Conservation (phyloP, 768 basidiomycete species). For the Leccinellum luteum region DNA sequence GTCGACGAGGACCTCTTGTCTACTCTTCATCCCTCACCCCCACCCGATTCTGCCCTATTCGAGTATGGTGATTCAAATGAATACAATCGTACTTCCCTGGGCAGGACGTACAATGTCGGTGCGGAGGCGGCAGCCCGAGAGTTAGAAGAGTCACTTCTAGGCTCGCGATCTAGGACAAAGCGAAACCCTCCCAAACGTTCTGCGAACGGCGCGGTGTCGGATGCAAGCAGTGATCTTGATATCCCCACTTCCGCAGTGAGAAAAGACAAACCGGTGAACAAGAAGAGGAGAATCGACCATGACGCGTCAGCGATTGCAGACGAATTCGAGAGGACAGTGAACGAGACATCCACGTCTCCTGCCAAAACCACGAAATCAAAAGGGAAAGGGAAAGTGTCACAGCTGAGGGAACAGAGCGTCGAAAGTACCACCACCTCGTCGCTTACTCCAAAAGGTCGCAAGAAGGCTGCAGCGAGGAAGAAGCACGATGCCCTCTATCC, state of each 20-base stretch:
- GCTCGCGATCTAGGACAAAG: constrained; percentile 36
- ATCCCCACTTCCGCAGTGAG: constrained; percentile 31
- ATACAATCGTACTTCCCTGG: constrained; percentile 22
- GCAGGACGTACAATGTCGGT: constrained; percentile 23
- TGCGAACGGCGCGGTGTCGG: constrained; percentile 48
- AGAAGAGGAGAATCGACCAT: constrained; percentile 62
- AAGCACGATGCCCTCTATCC: constrained; percentile 50
- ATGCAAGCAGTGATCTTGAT: constrained; percentile 59
- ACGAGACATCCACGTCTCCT: constrained; percentile 38
- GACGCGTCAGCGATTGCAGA: constrained; percentile 39
- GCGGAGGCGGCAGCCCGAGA: constrained; percentile 59
- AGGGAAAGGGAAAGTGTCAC: constrained; percentile 50
- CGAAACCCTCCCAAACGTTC: constrained; percentile 49
- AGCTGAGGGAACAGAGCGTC: constrained; percentile 51
- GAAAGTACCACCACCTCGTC: constrained; percentile 49
- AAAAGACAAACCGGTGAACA: constrained; percentile 46
- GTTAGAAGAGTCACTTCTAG: constrained; percentile 54
- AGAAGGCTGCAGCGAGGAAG: constrained; percentile 55
- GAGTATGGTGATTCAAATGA: constrained; percentile 30
- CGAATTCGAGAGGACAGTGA: constrained; percentile 45
- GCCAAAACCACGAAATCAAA: constrained; percentile 40
- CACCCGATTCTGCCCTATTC: constrained; percentile 27
- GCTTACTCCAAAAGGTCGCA: constrained; percentile 50
- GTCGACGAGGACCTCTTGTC: constrained; percentile 36
- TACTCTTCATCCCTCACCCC: constrained; percentile 38